Percentiles rank a stretch among this genome's conserved stretches.
These are phyloP conservation scores for Malus asiatica DNA, from an alignment of 306 rosid species.

Conservation along the genomic window DNA sequence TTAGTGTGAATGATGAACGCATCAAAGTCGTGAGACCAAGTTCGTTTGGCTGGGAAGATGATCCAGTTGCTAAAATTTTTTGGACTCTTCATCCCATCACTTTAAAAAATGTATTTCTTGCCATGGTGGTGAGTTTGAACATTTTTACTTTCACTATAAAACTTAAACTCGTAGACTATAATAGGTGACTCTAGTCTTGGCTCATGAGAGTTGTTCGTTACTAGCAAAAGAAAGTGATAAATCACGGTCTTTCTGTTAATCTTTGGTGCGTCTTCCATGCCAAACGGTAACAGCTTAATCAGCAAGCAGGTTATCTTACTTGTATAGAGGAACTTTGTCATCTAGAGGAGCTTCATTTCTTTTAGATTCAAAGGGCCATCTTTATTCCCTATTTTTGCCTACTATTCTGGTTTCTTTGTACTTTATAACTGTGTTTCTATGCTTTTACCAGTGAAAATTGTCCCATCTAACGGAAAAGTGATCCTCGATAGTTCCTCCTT, in stretches of 20 bases:
- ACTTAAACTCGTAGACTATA: conserved; percentile 10
- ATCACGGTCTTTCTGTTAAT: not conserved
- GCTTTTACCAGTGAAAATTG: not conserved
- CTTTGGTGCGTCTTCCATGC: not conserved
- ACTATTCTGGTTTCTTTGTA: not conserved
- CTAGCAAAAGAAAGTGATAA: not conserved
- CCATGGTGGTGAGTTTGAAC: conserved; percentile 68
- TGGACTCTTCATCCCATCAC: conserved; percentile 49
- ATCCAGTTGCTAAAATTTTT: conserved; percentile 59
- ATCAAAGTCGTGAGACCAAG: conserved; percentile 20
- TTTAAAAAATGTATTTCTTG: conserved; percentile 63
- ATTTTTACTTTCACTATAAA: not conserved
- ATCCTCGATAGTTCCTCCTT: not conserved
- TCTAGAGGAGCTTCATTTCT: not conserved
- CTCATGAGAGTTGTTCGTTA: not conserved
- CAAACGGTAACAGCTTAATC: not conserved
- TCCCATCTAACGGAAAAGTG: not conserved
- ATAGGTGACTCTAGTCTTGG: not conserved
- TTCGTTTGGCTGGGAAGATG: conserved; percentile 47
- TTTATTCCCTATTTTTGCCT: not conserved
- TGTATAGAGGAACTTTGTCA: not conserved
- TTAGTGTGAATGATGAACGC: conserved; percentile 27
- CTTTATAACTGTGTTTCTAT: not conserved
- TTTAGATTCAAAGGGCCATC: not conserved
- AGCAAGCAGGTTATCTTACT: not conserved